Evolutionary conservation across 163 green algal genomes (phyloP).

Genomic region (Prototheca wickerhamii): DNA sequence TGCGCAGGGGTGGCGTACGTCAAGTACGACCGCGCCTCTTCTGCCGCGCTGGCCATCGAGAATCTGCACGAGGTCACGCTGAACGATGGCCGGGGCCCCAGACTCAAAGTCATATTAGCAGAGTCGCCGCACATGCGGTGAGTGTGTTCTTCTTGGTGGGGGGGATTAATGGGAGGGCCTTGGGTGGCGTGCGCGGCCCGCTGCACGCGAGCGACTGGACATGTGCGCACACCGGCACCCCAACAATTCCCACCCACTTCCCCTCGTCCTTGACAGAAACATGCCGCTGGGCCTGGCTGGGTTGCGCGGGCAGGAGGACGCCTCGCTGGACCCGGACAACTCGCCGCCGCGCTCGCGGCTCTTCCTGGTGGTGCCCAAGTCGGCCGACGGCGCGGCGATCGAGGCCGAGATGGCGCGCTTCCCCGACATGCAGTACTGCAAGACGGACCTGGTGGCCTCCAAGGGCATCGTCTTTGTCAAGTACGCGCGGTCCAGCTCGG

Average conservation of each 20-base stretch:
- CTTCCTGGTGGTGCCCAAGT: conserved; percentile 88
- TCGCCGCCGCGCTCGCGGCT: conserved; percentile 66
- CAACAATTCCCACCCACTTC: background rate
- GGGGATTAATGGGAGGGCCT: no score
- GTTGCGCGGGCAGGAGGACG: background rate
- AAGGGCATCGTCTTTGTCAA: conserved; percentile 89
- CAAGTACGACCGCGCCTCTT: conserved; percentile 74
- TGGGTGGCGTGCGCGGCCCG: no score
- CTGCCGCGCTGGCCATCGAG: conserved; percentile 72
- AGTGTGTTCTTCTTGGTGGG: no score
- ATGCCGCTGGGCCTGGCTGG: background rate
- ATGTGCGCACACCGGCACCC: no score
- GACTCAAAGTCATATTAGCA: conserved; percentile 82
- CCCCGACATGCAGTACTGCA: conserved; percentile 79
- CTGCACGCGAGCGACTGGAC: no score
- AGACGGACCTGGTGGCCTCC: conserved; percentile 75
- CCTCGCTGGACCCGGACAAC: conserved; percentile 72
- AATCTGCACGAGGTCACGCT: conserved; percentile 72
- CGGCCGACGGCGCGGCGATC: conserved; percentile 56
- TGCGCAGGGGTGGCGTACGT: conserved; percentile 82
- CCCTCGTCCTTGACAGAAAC: background rate
- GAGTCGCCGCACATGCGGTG: conserved; percentile 65
- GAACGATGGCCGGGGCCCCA: conserved; percentile 74
- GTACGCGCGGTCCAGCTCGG: conserved; percentile 67
- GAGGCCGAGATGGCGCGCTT: conserved; percentile 57